phyloP scores from a whole-genome alignment of 2,329 filamentous ascomycete genomes.

The Lasiodiplodia gonubiensis region DNA sequence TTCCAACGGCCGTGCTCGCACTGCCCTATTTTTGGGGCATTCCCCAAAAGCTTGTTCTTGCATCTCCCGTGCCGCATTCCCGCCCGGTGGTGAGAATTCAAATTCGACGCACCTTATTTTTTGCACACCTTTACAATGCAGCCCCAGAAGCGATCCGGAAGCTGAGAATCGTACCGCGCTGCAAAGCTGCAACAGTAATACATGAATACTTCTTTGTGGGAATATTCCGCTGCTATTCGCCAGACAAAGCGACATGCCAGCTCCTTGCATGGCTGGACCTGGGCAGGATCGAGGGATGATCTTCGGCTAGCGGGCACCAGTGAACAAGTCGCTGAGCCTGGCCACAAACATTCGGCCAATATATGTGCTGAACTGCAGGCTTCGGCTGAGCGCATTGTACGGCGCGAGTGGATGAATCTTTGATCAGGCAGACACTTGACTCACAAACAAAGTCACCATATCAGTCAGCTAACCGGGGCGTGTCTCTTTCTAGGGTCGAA shows the following conservation, averaged over 20 bases:
- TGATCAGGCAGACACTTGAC: neutral
- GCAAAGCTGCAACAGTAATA: too few species aligned
- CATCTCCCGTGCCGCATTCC: neutral
- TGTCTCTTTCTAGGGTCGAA: neutral
- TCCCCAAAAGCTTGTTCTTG: constrained; percentile 6
- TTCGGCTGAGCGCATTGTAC: neutral
- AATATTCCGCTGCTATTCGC: too few species aligned
- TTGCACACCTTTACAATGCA: neutral
- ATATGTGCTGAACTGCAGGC: too few species aligned
- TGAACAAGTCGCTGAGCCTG: too few species aligned
- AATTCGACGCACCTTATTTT: neutral
- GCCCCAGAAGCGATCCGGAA: too few species aligned
- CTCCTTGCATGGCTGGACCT: too few species aligned
- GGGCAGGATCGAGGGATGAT: too few species aligned
- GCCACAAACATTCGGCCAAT: too few species aligned
- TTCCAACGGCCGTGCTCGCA: neutral
- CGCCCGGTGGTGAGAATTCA: neutral
- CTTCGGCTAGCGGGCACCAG: too few species aligned
- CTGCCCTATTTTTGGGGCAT: constrained; percentile 15
- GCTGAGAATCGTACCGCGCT: too few species aligned
- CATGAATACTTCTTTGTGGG: too few species aligned
- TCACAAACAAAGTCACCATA: neutral
- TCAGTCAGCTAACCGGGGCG: neutral
- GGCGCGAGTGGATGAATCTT: neutral
- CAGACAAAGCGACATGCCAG: too few species aligned